Conservation (phyloP, 2,329 filamentous ascomycete genomes). For the Fusarium decemcellulare region DNA sequence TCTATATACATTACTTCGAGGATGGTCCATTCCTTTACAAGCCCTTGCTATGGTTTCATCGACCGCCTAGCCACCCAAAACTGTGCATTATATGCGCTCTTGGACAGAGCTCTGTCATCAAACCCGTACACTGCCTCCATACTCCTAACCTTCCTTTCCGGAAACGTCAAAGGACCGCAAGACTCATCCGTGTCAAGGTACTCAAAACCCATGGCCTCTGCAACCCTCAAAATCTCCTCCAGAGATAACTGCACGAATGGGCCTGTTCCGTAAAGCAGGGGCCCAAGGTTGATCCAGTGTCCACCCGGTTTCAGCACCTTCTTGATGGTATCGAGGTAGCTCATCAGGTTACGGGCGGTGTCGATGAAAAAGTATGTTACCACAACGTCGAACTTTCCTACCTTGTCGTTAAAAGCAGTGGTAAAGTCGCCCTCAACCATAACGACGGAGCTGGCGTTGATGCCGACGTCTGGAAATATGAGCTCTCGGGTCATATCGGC, state of each 20-base stretch:
- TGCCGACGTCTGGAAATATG: slow-evolving; percentile 58
- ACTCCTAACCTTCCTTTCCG: slow-evolving; percentile 57
- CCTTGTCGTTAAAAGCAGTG: slow-evolving; percentile 51
- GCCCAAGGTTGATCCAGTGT: slow-evolving; percentile 70
- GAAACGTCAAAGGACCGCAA: slow-evolving; percentile 61
- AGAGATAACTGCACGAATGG: slow-evolving; percentile 69
- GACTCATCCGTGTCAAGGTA: slow-evolving; percentile 59
- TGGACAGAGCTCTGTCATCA: slow-evolving; percentile 63
- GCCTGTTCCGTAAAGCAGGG: slow-evolving; percentile 67
- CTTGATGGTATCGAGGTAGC: slow-evolving; percentile 68
- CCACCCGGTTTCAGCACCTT: slow-evolving; percentile 62
- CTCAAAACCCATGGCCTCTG: slow-evolving; percentile 65
- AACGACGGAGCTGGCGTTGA: slow-evolving; percentile 56
- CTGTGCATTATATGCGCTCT: slow-evolving; percentile 68
- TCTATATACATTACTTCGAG: not conserved
- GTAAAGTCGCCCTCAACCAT: slow-evolving; percentile 72
- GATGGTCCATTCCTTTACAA: not conserved
- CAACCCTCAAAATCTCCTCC: slow-evolving; percentile 65
- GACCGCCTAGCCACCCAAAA: slow-evolving; percentile 63
- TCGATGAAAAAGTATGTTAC: slow-evolving; percentile 74
- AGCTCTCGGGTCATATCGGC: slow-evolving; percentile 62
- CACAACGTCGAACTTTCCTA: slow-evolving; percentile 61
- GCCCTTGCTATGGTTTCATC: slow-evolving; percentile 6
- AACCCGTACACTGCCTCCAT: slow-evolving; percentile 67
- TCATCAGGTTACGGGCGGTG: slow-evolving; percentile 69